Evolutionary conservation across 352 stramenopile species (phyloP), one percentile per base, ranked within the genome.

Genomic region (Pythium monospermum): DNA sequence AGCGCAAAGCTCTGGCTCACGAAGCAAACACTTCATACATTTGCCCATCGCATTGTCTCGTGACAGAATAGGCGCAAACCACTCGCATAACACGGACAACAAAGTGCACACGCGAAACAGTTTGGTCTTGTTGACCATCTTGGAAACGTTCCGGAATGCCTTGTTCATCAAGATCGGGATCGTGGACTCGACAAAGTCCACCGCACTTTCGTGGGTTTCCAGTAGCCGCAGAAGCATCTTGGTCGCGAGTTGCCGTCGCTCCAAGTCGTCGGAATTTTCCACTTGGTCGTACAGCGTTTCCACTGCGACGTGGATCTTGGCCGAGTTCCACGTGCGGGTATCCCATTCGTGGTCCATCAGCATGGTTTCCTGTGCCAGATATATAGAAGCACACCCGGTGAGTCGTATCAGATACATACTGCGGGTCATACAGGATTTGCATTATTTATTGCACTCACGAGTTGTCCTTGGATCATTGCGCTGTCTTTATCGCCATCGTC

Each of bases 321-420:
- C 57, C 1, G 30, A 45, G 30, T 85, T 90, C 78, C 78, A 92
- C 16, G 52, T 57, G 8, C 71, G 72, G 0, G 78, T 90, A 54
- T 90, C 78, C 78, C 82, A 92, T 73, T 92, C 78, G 45, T 90
- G 73, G 21, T 86, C 79, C 71, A 90, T 74, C 4, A 87, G 59
- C 71, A 92, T 87, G 8, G 56, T 78, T 36, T 80, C 68, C 82
- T 92, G 49, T 47, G 18, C 15, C 28, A 25, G n/a, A 32, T 15
- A 43, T 35, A 8, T 13, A 13, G 30, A 8, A 23, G 32, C 28
- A 0, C 19, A 46, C 16, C 25, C 4, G 12, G 42, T 36, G 22
- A 8, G 21, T 26, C 1, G 6, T 12, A n/a, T n/a, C n/a, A n/a
- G n/a, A n/a, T n/a, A n/a, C n/a, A n/a, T n/a, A n/a, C n/a, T n/a